These are phyloP conservation scores for Vigna hirtella DNA, from an alignment of 306 rosid genomes.

Conservation along the genomic window DNA sequence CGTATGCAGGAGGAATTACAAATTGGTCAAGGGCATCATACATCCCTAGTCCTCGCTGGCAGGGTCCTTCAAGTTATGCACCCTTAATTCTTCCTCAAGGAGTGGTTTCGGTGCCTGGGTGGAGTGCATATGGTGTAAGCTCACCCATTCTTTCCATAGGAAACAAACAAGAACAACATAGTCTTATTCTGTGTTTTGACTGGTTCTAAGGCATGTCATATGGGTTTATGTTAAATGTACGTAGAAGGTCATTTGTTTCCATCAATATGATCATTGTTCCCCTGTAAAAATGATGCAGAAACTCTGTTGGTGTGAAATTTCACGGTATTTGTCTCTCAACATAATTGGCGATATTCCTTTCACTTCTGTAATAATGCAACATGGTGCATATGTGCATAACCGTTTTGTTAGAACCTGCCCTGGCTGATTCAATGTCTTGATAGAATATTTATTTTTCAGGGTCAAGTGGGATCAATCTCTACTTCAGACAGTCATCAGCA, in stretches of 20 bases:
- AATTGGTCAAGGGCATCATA: constrained; percentile 91
- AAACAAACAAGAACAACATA: constrained; percentile 12
- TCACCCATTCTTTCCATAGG: constrained; percentile 35
- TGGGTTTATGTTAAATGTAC: constrained; percentile 17
- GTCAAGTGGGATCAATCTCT: constrained; percentile 81
- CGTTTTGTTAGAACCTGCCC: constrained; percentile 29
- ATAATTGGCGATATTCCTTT: constrained; percentile 31
- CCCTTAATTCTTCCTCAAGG: constrained; percentile 88
- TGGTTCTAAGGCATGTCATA: constrained; percentile 17
- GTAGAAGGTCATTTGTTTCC: constrained; percentile 18
- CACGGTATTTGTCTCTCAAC: neutral
- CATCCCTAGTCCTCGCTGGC: constrained; percentile 91
- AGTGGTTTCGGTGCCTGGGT: constrained; percentile 88
- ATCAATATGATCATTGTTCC: neutral
- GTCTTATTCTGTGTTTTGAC: constrained; percentile 15
- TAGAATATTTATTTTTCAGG: constrained; percentile 63
- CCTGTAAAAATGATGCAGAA: constrained; percentile 24
- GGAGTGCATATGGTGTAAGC: constrained; percentile 88
- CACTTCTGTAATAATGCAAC: constrained; percentile 32
- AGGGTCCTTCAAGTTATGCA: constrained; percentile 87
- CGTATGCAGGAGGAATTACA: constrained; percentile 78
- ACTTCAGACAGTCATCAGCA: constrained; percentile 74
- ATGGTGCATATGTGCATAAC: neutral
- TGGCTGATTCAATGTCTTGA: constrained; percentile 40
- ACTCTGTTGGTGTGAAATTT: constrained; percentile 23